These are phyloP conservation scores for Furcasterigmium furcatum DNA, from an alignment of 2,329 filamentous ascomycete species.

Conservation along the genomic window DNA sequence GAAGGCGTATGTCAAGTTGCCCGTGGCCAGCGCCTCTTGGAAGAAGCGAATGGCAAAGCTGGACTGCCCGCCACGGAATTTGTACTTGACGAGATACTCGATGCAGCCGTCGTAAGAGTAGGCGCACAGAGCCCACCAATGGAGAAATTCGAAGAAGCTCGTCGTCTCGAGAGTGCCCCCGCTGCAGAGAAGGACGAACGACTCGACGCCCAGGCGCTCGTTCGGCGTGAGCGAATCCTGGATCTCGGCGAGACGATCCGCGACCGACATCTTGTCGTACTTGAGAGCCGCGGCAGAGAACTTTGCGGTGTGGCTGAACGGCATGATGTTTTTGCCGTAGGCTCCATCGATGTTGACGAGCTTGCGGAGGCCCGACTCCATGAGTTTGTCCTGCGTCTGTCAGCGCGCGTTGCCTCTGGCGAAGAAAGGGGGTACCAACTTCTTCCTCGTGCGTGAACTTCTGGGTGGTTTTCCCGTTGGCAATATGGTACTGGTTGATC, in stretches of 20 bases:
- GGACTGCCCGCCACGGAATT: conserved; percentile 39
- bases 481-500: conserved; percentile 36
- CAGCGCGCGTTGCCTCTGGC: neutral
- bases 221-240: conserved; percentile 28
- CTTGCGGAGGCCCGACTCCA: conserved; percentile 31
- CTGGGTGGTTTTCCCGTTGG: conserved; percentile 19
- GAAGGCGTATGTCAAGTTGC: conserved; percentile 36
- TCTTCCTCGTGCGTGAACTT: conserved; percentile 39
- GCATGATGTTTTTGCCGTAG: conserved; percentile 30
- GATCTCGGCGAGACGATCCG: conserved; percentile 38
- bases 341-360: conserved; percentile 43
- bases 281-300: conserved; percentile 25
- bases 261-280: conserved; percentile 35
- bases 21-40: conserved; percentile 32
- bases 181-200: conserved; percentile 37
- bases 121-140: conserved; percentile 39
- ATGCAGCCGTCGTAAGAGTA: conserved; percentile 36
- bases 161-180: conserved; percentile 37
- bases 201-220: conserved; percentile 35
- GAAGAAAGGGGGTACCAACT: conserved; percentile 13
- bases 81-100: conserved; percentile 35
- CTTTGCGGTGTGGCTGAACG: conserved; percentile 33
- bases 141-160: conserved; percentile 43
- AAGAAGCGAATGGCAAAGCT: conserved; percentile 42
- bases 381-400: conserved; percentile 19